These are phyloP conservation scores for Aquilaria sinensis DNA, from an alignment of 345 rosid genomes.

Conservation along the genomic window DNA sequence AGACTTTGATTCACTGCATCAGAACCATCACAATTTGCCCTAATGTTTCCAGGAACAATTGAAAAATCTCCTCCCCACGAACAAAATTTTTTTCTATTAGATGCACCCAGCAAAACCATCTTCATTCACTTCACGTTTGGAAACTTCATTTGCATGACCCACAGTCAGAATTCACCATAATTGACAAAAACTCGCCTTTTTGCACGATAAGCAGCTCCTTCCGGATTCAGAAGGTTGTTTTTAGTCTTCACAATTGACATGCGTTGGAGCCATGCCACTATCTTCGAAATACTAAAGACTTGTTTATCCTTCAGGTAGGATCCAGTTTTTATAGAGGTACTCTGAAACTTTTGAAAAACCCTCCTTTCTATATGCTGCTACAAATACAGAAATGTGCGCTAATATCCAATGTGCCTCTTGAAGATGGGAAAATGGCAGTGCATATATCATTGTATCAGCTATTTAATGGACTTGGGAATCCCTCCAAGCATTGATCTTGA, in stretches of 20 bases:
- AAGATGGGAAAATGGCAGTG: constrained; percentile 28
- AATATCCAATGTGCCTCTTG: constrained; percentile 24
- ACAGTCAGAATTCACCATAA: constrained; percentile 4
- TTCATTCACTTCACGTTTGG: neutral
- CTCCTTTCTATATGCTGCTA: constrained; percentile 20
- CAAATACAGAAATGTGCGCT: constrained; percentile 20
- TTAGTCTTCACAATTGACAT: too few species aligned
- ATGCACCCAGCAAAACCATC: too few species aligned
- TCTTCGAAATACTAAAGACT: constrained; percentile 9
- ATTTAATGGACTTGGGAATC: constrained; percentile 26
- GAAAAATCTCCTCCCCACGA: neutral
- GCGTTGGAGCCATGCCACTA: too few species aligned
- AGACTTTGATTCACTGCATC: neutral
- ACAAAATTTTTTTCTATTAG: neutral
- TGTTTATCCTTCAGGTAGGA: constrained; percentile 22
- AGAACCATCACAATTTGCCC: constrained; percentile 6
- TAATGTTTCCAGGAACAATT: neutral
- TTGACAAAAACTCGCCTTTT: neutral
- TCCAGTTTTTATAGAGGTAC: constrained; percentile 13
- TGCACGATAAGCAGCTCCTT: too few species aligned
- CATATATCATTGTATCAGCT: constrained; percentile 28
- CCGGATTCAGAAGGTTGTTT: too few species aligned
- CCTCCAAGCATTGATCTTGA: constrained; percentile 32
- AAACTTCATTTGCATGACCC: neutral
- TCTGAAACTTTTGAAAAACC: constrained; percentile 16